Evolutionary conservation across 148 eudicot species (phyloP), one percentile per base, ranked within the genome.

Genomic region (Rhododendron williamsianum): DNA sequence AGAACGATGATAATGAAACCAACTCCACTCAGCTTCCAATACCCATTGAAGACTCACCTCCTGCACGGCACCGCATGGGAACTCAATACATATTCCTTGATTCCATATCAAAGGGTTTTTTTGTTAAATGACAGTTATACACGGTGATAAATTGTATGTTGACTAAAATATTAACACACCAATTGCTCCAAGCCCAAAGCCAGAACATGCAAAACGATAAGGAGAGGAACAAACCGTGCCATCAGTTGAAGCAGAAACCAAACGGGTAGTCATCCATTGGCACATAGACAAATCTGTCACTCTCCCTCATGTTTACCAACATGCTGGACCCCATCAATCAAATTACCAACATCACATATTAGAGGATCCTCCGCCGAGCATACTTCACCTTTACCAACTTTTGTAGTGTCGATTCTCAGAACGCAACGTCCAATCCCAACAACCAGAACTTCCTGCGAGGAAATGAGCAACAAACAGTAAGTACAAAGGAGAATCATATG

Each of bases 211-310:
- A 85, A 74, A 87, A 77, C 52, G 76, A 38, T 76, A 49, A 49
- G 27, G 69, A 78, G 7, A 89, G 78, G 65, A 82, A 92, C 96
- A 72, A 76, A 96, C 98, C 93, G 98, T 97, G 90, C 99, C 99
- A 92, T 97, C 99, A 52, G 91, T 91, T 76, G 99, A 95, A 77
- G 98, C 96, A 77, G 99, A 95, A 85, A 94, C 99, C 88, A 97
- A 90, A 78, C 98, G 98, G 23, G 99, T 93, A 45, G 98, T 97
- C 99, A 97, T 97, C 99, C 98, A 97, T 82, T 97, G 99, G 89
- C 98, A 97, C 99, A 97, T 97, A 30, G 99, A 97, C 86, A 97
- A 86, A 89, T 95, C 99, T 13, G 98, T 95, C 88, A 97, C 96
- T 95, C 98, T 60, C 97, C 98, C 81, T 94, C 99, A 79, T 97